Base-by-base conservation (phyloP, 768 basidiomycete genomes). In the Boletus subcaerulescens region DNA sequence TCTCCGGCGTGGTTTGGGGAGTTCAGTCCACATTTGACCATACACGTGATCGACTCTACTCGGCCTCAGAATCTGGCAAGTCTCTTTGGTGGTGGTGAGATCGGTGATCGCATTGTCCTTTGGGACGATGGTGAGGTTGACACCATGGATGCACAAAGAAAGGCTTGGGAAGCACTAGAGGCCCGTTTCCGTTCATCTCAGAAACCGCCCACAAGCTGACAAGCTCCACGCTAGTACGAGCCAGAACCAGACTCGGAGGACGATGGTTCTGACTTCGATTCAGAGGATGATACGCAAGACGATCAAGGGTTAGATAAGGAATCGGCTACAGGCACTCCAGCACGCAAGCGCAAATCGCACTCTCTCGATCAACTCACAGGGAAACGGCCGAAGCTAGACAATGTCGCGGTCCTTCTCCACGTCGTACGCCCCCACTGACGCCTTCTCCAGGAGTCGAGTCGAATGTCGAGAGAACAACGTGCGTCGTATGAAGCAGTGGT, bases 11-110 rank as follows among this genome's bases (percentile, higher is more conserved):
- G 88, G 87, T 89, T 93, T 65, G 91, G 91, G 47, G 83, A 83
- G 38, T 88, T 91, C 63, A 70, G 76, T 45, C 61, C 75, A 5
- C 74, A 77, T 22, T 76, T 92, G 50, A 84, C 80, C 3, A 80
- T 98, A 40, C 97, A 99, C 74, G 86, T 98, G 63, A 91, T 99
- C 73, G 97, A 99, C 72, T 93, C 96, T 4, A 83, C 86, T 18
- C 82, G 97, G 48, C 97, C 97, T 17, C 84, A 90, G 65, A 93
- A 94, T 71, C 76, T 98, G 64, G 78, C 85, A 41, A 97, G 87
- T 74, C 74, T 98, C 20, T 98, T 96, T 69, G 83, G 81, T 46
- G 79, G 76, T 41, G 85, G 85, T 24, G 79, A 83, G 60, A 81
- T 81, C 48, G 81, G 80, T 13, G 84, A 89, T 58, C 77, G 87